Conservation (phyloP, 441 rosid genomes). For the Rhodomyrtus psidioides region DNA sequence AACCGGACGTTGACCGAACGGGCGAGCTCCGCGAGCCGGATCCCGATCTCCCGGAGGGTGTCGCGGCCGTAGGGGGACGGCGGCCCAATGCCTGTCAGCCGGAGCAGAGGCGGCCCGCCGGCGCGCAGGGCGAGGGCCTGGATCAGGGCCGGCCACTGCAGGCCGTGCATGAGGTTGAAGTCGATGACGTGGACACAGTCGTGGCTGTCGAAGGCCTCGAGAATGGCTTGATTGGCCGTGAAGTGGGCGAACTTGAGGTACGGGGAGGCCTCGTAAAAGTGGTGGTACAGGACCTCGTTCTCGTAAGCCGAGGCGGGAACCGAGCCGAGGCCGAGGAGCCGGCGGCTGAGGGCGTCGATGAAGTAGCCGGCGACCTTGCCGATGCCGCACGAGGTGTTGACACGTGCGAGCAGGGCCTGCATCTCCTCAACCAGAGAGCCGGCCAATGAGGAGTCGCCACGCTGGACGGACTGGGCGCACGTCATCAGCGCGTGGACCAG, state of each 20-base stretch:
- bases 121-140: slow-evolving; percentile 68
- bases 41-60: slow-evolving; percentile 41
- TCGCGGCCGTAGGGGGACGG: slow-evolving; percentile 55
- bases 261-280: slow-evolving; percentile 68
- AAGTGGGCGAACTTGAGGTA: slow-evolving; percentile 74
- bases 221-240: slow-evolving; percentile 74
- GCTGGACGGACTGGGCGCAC: slow-evolving; percentile 64
- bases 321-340: slow-evolving; percentile 25
- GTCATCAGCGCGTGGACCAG: slow-evolving; percentile 61
- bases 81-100: slow-evolving; percentile 65
- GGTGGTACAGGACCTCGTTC: slow-evolving; percentile 48
- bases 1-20: slow-evolving; percentile 53
- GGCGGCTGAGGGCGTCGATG: slow-evolving; percentile 49
- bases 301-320: slow-evolving; percentile 18
- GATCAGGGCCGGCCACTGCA: slow-evolving; percentile 73
- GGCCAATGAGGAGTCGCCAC: slow-evolving; percentile 45
- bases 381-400: slow-evolving; percentile 48
- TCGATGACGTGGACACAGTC: slow-evolving; percentile 62
- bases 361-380: slow-evolving; percentile 71
- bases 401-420: slow-evolving; percentile 28
- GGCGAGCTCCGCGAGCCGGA: slow-evolving; percentile 52
- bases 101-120: slow-evolving; percentile 54
- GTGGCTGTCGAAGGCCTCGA: slow-evolving; percentile 56
- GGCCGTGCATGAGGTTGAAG: slow-evolving; percentile 59
- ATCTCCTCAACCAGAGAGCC: slow-evolving; percentile 50